Conservation (phyloP, 2,329 filamentous ascomycete species). For the Fusarium sp. region DNA sequence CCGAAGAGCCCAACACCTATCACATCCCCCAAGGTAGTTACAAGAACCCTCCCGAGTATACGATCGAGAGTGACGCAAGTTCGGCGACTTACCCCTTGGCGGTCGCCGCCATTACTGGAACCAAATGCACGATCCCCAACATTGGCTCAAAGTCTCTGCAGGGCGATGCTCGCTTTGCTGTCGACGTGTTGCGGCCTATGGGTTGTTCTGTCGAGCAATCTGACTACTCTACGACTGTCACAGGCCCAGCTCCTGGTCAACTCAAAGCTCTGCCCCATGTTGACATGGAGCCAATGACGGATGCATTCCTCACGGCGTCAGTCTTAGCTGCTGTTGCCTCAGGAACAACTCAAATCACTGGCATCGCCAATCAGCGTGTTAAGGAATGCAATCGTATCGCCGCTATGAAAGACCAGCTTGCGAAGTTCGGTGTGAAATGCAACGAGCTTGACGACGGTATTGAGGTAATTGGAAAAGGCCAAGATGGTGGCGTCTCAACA, state of each 20-base stretch:
- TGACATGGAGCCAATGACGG: conserved; percentile 99
- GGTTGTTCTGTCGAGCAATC: conserved; percentile 91
- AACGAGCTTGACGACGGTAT: conserved; percentile 96
- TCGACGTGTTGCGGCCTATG: conserved; percentile 92
- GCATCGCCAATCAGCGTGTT: conserved; percentile 96
- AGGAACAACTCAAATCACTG: conserved; percentile 86
- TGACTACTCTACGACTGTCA: conserved; percentile 88
- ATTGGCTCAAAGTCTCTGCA: conserved; percentile 93
- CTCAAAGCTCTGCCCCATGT: conserved; percentile 83
- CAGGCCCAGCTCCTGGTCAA: conserved; percentile 80
- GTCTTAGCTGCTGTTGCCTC: conserved; percentile 90
- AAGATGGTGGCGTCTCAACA: conserved; percentile 60
- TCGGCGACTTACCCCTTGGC: conserved; percentile 97
- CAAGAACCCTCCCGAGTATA: conserved; percentile 85
- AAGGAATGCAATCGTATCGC: conserved; percentile 98
- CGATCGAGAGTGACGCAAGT: conserved; percentile 96
- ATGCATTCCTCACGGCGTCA: conserved; percentile 95
- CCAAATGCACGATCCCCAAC: conserved; percentile 94
- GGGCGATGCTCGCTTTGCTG: conserved; percentile 92
- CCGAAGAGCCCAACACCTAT: conserved; percentile 88
- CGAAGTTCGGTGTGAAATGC: conserved; percentile 90
- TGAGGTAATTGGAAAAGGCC: conserved; percentile 70
- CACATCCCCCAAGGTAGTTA: conserved; percentile 90
- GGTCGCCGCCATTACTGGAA: conserved; percentile 94
- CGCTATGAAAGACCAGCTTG: conserved; percentile 94